Evolutionary conservation across 1,139 yeast species (phyloP).

Genomic region (Trichomonascaceae sp.): DNA sequence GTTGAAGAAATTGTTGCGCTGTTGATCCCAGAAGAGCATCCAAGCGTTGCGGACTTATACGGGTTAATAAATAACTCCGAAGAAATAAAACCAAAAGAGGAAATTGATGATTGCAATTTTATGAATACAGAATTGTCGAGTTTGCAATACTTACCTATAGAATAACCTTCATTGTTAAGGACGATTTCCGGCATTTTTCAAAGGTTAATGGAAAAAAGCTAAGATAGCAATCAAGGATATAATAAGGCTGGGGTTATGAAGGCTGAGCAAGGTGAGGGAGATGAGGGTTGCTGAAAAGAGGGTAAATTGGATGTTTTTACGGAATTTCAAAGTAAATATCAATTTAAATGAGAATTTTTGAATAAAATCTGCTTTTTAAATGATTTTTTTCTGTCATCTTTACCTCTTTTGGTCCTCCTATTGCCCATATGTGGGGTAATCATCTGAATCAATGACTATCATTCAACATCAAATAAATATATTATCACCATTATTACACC

Average conservation of each 20-base stretch:
- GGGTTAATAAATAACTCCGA: neutral
- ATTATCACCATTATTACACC: neutral
- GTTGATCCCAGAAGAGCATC: conserved; percentile 26
- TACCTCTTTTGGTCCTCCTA: neutral
- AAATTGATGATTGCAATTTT: too few species aligned
- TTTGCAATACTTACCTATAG: conserved; percentile 12
- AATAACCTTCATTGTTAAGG: conserved; percentile 16
- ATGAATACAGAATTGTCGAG: neutral
- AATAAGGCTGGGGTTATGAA: too few species aligned
- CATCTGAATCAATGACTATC: neutral
- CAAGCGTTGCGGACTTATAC: conserved; percentile 15
- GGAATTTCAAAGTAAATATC: neutral
- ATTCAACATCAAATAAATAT: neutral
- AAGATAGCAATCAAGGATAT: neutral
- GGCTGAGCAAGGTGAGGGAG: neutral
- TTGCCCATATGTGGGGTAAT: neutral
- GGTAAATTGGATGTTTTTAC: neutral
- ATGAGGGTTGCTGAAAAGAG: neutral
- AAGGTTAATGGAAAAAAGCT: neutral
- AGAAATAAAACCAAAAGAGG: neutral
- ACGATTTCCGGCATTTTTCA: conserved; percentile 8
- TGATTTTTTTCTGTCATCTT: neutral
- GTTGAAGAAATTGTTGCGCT: conserved; percentile 19
- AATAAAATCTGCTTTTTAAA: neutral
- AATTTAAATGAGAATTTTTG: neutral